Evolutionary conservation across 768 basidiomycete genomes (phyloP).

Genomic region (Infundibulicybe gibba): DNA sequence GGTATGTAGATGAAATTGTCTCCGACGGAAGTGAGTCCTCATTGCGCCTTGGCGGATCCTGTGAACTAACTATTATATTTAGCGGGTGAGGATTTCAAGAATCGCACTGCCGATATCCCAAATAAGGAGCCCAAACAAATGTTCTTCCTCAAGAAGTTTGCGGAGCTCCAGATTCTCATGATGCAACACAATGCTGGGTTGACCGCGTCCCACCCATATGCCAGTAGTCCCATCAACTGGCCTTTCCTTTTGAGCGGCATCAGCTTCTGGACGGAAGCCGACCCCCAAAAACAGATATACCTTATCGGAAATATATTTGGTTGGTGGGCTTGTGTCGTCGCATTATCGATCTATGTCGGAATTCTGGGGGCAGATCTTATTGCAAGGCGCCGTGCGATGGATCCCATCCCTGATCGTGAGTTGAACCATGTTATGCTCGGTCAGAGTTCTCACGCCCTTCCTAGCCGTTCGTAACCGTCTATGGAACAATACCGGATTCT

Average conservation of each 20-base stretch:
- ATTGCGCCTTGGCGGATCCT: not conserved
- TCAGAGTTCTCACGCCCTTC: not conserved
- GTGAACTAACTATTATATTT: constrained; percentile 8
- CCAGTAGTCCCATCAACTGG: constrained; percentile 95
- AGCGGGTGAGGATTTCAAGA: constrained; percentile 54
- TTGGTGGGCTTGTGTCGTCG: constrained; percentile 92
- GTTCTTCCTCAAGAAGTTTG: constrained; percentile 94
- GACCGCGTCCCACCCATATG: constrained; percentile 97
- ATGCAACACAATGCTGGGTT: constrained; percentile 98
- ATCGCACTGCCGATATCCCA: constrained; percentile 47
- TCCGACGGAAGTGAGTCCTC: constrained; percentile 59
- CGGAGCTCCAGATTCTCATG: constrained; percentile 92
- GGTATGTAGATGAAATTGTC: constrained; percentile 87
- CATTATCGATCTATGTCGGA: constrained; percentile 84
- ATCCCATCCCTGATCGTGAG: constrained; percentile 87
- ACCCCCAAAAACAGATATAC: constrained; percentile 89
- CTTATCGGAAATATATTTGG: constrained; percentile 91
- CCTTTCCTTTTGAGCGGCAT: constrained; percentile 95
- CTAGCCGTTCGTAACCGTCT: constrained; percentile 89
- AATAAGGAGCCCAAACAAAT: constrained; percentile 73
- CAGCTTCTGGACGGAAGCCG: constrained; percentile 95
- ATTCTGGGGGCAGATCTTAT: constrained; percentile 88
- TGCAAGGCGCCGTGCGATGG: constrained; percentile 78
- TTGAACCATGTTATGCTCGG: constrained; percentile 9
- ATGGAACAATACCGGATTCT: constrained; percentile 95